phyloP scores from a whole-genome alignment of 73 alveolate genomes.

The Tetrahymena malaccensis region DNA sequence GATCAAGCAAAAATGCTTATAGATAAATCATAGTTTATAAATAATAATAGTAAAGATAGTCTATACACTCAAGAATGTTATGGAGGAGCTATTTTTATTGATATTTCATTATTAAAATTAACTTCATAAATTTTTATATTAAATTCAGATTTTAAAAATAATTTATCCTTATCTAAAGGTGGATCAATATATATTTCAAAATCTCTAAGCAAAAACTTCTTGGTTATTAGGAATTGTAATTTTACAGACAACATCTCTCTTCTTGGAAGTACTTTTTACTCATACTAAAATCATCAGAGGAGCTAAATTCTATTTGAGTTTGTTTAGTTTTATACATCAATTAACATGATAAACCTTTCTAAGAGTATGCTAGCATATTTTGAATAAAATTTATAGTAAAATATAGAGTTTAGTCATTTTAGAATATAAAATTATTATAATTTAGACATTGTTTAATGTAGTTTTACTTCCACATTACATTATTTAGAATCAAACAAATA shows the following conservation, averaged over 20 bases:
- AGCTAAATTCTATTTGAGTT: neutral
- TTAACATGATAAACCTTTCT: neutral
- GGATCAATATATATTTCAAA: neutral
- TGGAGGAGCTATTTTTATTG: neutral
- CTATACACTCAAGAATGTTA: neutral
- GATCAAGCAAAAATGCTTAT: neutral
- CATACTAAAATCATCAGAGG: neutral
- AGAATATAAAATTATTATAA: too few relatives aligned
- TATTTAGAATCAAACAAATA: neutral
- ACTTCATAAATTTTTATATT: neutral
- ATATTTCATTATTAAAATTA: too few relatives aligned
- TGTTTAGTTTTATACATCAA: neutral
- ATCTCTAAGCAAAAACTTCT: neutral
- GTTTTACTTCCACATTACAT: neutral
- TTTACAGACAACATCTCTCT: neutral
- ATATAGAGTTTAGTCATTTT: neutral
- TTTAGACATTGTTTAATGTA: neutral
- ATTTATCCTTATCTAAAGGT: neutral
- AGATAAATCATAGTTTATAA: neutral
- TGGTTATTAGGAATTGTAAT: neutral
- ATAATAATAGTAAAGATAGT: neutral
- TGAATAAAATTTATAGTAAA: neutral
- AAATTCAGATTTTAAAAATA: neutral
- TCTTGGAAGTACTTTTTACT: neutral
- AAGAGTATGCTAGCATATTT: neutral